phyloP scores from a whole-genome alignment of 1,139 yeast genomes.

The Yamadazyma mexicana region DNA sequence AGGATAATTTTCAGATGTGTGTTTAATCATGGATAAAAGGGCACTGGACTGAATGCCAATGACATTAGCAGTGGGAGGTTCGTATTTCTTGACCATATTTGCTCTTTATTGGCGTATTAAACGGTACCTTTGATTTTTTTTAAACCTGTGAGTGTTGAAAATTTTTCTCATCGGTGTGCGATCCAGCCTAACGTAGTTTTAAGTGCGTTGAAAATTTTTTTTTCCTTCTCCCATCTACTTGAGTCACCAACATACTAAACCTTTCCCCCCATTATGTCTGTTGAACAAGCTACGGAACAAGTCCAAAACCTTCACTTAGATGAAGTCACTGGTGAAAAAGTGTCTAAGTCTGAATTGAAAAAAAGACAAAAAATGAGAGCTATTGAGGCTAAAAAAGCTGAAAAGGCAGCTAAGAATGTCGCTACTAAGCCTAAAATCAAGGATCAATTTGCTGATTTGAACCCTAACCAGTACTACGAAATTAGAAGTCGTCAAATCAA shows the following conservation, averaged over 20 bases:
- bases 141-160: slow-evolving; percentile 1
- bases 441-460: slow-evolving; percentile 81
- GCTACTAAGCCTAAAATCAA: slow-evolving; percentile 53
- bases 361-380: slow-evolving; percentile 92
- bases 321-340: slow-evolving; percentile 94
- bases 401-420: slow-evolving; percentile 70
- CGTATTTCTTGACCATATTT: slow-evolving; percentile 20
- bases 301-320: slow-evolving; percentile 87
- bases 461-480: slow-evolving; percentile 92
- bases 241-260: slow-evolving; percentile 3
- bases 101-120: background rate
- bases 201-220: background rate
- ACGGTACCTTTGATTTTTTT: background rate
- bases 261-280: slow-evolving; percentile 36
- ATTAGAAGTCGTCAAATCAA: slow-evolving; percentile 89
- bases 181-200: no score
- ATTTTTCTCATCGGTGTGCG: slow-evolving; percentile 2
- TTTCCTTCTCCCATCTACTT: background rate
- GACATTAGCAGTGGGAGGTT: slow-evolving; percentile 44
- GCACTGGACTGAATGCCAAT: slow-evolving; percentile 58
- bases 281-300: slow-evolving; percentile 69
- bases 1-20: slow-evolving; percentile 70
- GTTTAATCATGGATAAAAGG: slow-evolving; percentile 69
- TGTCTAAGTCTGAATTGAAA: slow-evolving; percentile 94
- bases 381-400: slow-evolving; percentile 86